These are phyloP conservation scores for Lepidopterella palustris DNA, from an alignment of 495 filamentous ascomycete species.

Conservation along the genomic window DNA sequence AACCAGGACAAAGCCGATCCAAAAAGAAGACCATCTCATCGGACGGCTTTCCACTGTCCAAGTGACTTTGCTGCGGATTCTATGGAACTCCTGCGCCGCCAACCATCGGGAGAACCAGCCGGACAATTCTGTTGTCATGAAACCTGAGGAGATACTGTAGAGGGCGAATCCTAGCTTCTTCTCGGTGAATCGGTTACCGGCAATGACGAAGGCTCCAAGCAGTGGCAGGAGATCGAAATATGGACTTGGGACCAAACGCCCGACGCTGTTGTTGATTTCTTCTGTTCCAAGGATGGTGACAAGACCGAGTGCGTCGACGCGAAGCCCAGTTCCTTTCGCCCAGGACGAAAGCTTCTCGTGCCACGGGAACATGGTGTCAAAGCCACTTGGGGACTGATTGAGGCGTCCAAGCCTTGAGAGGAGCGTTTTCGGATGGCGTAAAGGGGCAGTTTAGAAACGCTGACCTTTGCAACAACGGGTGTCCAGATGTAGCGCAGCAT, in stretches of 20 bases:
- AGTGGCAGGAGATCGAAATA: background rate
- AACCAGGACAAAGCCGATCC: background rate
- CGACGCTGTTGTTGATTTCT: background rate
- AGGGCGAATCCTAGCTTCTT: conserved; percentile 5
- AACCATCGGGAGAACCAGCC: conserved; percentile 17
- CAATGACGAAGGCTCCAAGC: background rate
- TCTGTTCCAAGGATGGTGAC: background rate
- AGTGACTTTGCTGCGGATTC: background rate
- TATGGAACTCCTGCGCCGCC: background rate
- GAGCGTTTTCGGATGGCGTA: too few species aligned
- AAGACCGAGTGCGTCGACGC: background rate
- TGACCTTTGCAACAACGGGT: too few species aligned
- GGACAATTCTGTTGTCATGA: conserved; percentile 6
- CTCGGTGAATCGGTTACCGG: background rate
- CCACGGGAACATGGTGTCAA: too few species aligned
- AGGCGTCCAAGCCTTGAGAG: too few species aligned
- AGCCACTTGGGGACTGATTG: too few species aligned
- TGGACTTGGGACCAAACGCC: background rate
- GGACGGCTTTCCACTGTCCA: background rate
- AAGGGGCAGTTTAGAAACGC: too few species aligned
- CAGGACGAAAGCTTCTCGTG: too few species aligned
- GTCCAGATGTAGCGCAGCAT: too few species aligned
- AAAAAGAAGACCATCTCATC: background rate
- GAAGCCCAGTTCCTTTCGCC: background rate
- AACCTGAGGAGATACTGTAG: conserved; percentile 11